Evolutionary conservation across 2,329 filamentous ascomycete genomes (phyloP).

Genomic region (Metarhizium anisopliae): DNA sequence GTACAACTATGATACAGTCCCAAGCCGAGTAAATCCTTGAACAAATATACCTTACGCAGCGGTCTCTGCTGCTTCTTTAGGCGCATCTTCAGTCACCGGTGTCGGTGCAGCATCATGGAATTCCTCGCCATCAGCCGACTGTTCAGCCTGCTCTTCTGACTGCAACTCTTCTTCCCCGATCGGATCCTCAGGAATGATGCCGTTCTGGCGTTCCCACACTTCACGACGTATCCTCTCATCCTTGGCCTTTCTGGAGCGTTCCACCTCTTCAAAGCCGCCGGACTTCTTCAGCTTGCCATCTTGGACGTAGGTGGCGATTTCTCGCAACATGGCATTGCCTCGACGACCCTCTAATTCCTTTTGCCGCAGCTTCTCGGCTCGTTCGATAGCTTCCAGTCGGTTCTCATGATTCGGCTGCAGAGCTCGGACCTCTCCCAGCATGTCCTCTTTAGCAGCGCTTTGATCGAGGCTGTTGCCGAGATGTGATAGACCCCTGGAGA

Average conservation of each 20-base stretch:
- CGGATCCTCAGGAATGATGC: slow-evolving; percentile 36
- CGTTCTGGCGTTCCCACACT: slow-evolving; percentile 61
- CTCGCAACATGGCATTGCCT: slow-evolving; percentile 71
- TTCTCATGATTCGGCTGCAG: slow-evolving; percentile 91
- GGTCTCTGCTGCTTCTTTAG: slow-evolving; percentile 3
- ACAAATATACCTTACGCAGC: slow-evolving; percentile 1
- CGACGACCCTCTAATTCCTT: slow-evolving; percentile 74
- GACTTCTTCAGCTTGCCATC: slow-evolving; percentile 93
- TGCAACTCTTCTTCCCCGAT: slow-evolving; percentile 28
- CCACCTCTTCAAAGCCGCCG: slow-evolving; percentile 88
- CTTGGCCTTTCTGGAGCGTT: slow-evolving; percentile 72
- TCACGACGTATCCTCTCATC: slow-evolving; percentile 82
- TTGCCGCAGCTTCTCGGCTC: slow-evolving; percentile 86
- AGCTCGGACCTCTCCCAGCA: slow-evolving; percentile 87
- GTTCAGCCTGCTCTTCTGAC: slow-evolving; percentile 12
- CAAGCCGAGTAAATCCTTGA: background rate
- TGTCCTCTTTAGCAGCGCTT: slow-evolving; percentile 75
- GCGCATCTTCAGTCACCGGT: background rate
- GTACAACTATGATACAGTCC: background rate
- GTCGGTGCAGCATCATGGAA: slow-evolving; percentile 7
- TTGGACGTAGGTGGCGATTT: slow-evolving; percentile 75
- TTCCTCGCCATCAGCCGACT: slow-evolving; percentile 8
- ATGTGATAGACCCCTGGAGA: slow-evolving; percentile 45
- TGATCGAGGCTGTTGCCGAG: slow-evolving; percentile 57
- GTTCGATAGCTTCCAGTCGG: slow-evolving; percentile 87